These are phyloP conservation scores for Lichtheimia corymbifera DNA, from an alignment of 371 early-diverging fungal species.

Conservation along the genomic window DNA sequence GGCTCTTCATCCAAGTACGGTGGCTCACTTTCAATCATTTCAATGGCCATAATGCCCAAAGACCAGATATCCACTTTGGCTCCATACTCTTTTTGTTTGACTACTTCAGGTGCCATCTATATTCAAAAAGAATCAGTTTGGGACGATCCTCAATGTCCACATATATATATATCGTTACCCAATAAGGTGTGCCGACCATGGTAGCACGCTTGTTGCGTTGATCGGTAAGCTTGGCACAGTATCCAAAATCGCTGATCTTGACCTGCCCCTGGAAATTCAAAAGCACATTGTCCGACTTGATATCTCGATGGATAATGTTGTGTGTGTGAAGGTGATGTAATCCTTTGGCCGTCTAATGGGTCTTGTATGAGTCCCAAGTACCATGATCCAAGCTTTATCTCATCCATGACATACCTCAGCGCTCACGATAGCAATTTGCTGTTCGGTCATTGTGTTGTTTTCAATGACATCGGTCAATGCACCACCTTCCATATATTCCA, in stretches of 20 bases:
- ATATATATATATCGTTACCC: conserved; percentile 45
- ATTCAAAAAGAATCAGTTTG: not conserved
- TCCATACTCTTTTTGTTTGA: conserved; percentile 88
- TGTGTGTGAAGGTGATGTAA: conserved; percentile 89
- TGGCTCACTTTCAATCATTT: conserved; percentile 97
- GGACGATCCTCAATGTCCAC: not conserved
- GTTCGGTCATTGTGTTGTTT: conserved; percentile 85
- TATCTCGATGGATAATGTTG: conserved; percentile 95
- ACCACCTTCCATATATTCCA: conserved; percentile 99
- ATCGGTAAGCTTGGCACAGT: conserved; percentile 84
- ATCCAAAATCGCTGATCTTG: conserved; percentile 93
- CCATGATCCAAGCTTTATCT: not conserved
- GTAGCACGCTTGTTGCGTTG: conserved; percentile 85
- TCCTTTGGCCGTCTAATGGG: conserved; percentile 72
- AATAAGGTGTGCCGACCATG: conserved; percentile 94
- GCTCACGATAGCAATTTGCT: conserved; percentile 89
- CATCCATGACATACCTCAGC: conserved; percentile 62
- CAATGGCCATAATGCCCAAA: conserved; percentile 93
- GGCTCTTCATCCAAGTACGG: conserved; percentile 96
- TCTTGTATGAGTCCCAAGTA: not conserved
- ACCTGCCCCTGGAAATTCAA: conserved; percentile 85
- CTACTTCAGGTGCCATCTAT: conserved; percentile 90
- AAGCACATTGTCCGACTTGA: conserved; percentile 95
- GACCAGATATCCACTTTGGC: conserved; percentile 93
- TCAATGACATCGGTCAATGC: conserved; percentile 96